A percentile compares a stretch with the other conserved stretches of the same genome.
These are phyloP conservation scores for Schizosaccharomyces osmophilus DNA, from an alignment of 805 yeast genomes.

Conservation along the genomic window DNA sequence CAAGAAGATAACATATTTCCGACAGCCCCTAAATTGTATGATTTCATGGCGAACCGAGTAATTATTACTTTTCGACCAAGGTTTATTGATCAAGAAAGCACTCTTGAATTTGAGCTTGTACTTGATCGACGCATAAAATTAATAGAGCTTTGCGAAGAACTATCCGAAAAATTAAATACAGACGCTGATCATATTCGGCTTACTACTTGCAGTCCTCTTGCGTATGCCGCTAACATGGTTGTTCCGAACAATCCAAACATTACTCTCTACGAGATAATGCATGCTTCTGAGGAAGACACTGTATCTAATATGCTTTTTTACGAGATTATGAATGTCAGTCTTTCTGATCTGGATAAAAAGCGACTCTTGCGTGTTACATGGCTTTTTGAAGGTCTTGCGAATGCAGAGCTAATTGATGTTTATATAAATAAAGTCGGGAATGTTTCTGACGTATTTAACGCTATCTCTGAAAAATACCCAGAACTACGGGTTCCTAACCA, in stretches of 20 bases:
- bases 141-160: slow-evolving; percentile 31
- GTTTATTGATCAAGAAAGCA: slow-evolving; percentile 6
- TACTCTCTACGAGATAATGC: background rate
- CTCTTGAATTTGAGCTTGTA: slow-evolving; percentile 26
- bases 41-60: slow-evolving; percentile 13
- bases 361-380: slow-evolving; percentile 40
- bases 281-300: background rate
- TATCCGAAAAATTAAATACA: slow-evolving; percentile 29
- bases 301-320: slow-evolving; percentile 26
- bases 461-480: slow-evolving; percentile 28
- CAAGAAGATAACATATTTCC: slow-evolving; percentile 2
- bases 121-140: slow-evolving; percentile 36
- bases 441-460: slow-evolving; percentile 28
- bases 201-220: slow-evolving; percentile 24
- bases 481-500: slow-evolving; percentile 13
- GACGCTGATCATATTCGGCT: slow-evolving; percentile 42
- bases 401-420: slow-evolving; percentile 43
- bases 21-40: slow-evolving; percentile 12
- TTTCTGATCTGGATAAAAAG: slow-evolving; percentile 57
- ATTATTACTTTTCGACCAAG: slow-evolving; percentile 10
- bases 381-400: slow-evolving; percentile 48
- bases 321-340: slow-evolving; percentile 50
- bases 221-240: background rate
- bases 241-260: background rate
- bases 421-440: slow-evolving; percentile 40